These are phyloP conservation scores for Coleophoma crateriformis DNA, from an alignment of 2,329 filamentous ascomycete genomes.

Conservation along the genomic window DNA sequence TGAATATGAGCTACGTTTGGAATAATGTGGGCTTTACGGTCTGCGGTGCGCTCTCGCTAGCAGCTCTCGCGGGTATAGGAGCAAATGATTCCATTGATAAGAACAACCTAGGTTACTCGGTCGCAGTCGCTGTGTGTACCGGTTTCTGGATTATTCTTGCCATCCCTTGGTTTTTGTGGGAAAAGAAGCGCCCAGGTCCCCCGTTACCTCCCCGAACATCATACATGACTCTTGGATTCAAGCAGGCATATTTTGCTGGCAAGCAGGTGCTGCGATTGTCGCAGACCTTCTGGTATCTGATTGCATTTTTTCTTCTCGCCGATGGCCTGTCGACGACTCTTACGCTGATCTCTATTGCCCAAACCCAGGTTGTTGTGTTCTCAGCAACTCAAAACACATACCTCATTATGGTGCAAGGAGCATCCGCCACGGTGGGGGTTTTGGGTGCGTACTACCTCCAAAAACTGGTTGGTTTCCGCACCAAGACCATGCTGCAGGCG, in stretches of 20 bases:
- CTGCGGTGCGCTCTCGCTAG: slow-evolving; percentile 21
- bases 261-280: slow-evolving; percentile 22
- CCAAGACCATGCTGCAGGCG: slow-evolving; percentile 23
- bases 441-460: slow-evolving; percentile 21
- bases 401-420: slow-evolving; percentile 23
- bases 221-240: slow-evolving; percentile 24
- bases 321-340: slow-evolving; percentile 22
- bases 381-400: slow-evolving; percentile 23
- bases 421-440: slow-evolving; percentile 16
- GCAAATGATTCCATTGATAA: slow-evolving; percentile 17
- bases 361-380: slow-evolving; percentile 23
- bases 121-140: slow-evolving; percentile 22
- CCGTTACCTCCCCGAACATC: slow-evolving; percentile 16
- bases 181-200: slow-evolving; percentile 25
- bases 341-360: slow-evolving; percentile 21
- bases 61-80: slow-evolving; percentile 18
- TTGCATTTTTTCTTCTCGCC: slow-evolving; percentile 24
- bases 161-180: slow-evolving; percentile 25
- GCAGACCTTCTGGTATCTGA: slow-evolving; percentile 23
- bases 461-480: slow-evolving; percentile 17
- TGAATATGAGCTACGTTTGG: slow-evolving; percentile 25
- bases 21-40: slow-evolving; percentile 24
- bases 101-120: slow-evolving; percentile 26
- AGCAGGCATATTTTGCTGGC: slow-evolving; percentile 21
- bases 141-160: slow-evolving; percentile 25